A percentile compares a stretch with the other conserved stretches of the same genome.
Conservation (phyloP, 2,329 filamentous ascomycete genomes). For the Arthrobotrys pseudoclavata region DNA sequence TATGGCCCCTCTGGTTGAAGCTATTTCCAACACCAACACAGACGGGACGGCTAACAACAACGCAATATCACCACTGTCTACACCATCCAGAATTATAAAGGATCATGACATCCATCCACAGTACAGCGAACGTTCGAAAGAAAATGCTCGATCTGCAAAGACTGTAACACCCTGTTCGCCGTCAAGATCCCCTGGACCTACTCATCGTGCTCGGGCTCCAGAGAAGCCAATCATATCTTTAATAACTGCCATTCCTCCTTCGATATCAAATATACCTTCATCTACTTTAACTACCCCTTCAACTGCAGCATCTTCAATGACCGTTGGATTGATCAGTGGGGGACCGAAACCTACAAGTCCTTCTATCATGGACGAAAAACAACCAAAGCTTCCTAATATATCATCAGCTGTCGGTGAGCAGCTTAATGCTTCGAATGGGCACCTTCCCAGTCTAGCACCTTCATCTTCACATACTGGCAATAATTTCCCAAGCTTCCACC, state of each 20-base stretch:
- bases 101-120: slow-evolving; percentile 34
- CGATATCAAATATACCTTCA: slow-evolving; percentile 46
- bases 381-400: slow-evolving; percentile 41
- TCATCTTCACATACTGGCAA: slow-evolving; percentile 31
- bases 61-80: slow-evolving; percentile 20
- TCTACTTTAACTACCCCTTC: slow-evolving; percentile 51
- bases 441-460: slow-evolving; percentile 35
- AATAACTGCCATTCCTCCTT: slow-evolving; percentile 49
- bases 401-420: slow-evolving; percentile 50
- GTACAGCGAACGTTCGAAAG: slow-evolving; percentile 33
- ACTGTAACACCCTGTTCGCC: slow-evolving; percentile 30
- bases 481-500: slow-evolving; percentile 50
- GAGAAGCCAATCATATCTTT: slow-evolving; percentile 53
- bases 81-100: slow-evolving; percentile 17
- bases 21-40: slow-evolving; percentile 44
- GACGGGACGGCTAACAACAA: slow-evolving; percentile 54
- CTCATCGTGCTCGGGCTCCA: slow-evolving; percentile 11
- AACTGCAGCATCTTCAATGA: slow-evolving; percentile 47
- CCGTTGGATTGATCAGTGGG: slow-evolving; percentile 36
- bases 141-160: slow-evolving; percentile 11
- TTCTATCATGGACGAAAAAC: slow-evolving; percentile 42
- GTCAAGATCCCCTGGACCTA: slow-evolving; percentile 12
- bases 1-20: slow-evolving; percentile 56
- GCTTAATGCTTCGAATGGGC: slow-evolving; percentile 32
- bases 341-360: slow-evolving; percentile 40